These are phyloP conservation scores for Schwanniomyces occidentalis DNA, from an alignment of 805 yeast species.

Conservation along the genomic window DNA sequence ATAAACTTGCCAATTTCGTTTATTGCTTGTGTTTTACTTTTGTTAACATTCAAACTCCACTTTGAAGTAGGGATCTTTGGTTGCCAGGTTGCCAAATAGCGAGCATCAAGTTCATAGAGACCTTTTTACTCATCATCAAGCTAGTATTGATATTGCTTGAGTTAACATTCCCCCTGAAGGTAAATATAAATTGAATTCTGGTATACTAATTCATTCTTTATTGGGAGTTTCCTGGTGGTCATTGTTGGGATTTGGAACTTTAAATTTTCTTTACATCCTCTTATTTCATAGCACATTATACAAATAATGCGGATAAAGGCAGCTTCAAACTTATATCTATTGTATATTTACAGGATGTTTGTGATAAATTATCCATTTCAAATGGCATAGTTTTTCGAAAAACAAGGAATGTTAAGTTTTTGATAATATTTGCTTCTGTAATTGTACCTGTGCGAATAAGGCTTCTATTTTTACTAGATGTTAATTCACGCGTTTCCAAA, in stretches of 20 bases:
- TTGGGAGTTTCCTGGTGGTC: conserved; percentile 40
- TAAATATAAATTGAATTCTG: conserved; percentile 23
- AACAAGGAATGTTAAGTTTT: conserved; percentile 12
- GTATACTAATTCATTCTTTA: conserved; percentile 47
- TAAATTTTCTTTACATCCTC: conserved; percentile 35
- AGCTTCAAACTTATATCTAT: conserved; percentile 25
- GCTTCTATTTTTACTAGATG: conserved; percentile 36
- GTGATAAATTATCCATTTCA: conserved; percentile 7
- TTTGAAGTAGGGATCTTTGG: conserved; percentile 28
- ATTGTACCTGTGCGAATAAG: conserved; percentile 36
- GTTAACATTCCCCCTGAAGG: conserved; percentile 50
- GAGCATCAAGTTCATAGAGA: conserved; percentile 46
- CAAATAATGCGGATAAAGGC: conserved; percentile 28
- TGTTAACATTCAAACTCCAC: conserved; percentile 48
- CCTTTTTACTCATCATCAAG: conserved; percentile 38
- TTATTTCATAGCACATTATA: conserved; percentile 41
- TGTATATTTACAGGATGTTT: conserved; percentile 18
- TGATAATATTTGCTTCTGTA: not conserved
- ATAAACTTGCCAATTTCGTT: conserved; percentile 69
- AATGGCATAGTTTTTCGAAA: conserved; percentile 11
- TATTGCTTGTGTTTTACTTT: conserved; percentile 35
- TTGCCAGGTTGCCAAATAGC: conserved; percentile 33
- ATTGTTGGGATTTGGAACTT: conserved; percentile 37
- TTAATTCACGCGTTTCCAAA: conserved; percentile 30
- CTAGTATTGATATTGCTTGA: conserved; percentile 47